phyloP scores from a whole-genome alignment of 805 yeast species.

The Cyberlindnera petersonii region DNA sequence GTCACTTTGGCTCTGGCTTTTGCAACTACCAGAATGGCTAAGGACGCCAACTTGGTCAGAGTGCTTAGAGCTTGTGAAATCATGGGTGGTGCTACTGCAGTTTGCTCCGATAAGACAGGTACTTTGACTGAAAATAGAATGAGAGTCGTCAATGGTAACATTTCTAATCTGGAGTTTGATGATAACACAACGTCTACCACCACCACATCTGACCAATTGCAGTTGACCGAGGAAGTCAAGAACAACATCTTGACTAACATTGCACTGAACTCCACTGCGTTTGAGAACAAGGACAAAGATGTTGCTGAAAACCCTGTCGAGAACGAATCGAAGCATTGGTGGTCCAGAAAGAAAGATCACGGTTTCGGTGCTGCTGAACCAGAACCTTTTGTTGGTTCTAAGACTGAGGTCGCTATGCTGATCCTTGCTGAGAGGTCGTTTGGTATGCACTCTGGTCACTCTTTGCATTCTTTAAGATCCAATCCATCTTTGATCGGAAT shows the following conservation, averaged over 20 bases:
- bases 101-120: conserved; percentile 97
- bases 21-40: conserved; percentile 97
- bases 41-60: conserved; percentile 93
- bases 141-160: conserved; percentile 78
- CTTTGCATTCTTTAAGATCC: conserved; percentile 44
- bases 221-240: conserved; percentile 10
- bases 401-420: conserved; percentile 89
- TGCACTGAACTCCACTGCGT: conserved; percentile 82
- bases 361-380: conserved; percentile 11
- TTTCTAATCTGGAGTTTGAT: conserved; percentile 58
- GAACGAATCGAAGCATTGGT: conserved; percentile 14
- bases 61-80: conserved; percentile 93
- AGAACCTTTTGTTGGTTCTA: conserved; percentile 82
- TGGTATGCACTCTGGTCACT: conserved; percentile 30
- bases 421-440: conserved; percentile 59
- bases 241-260: conserved; percentile 50
- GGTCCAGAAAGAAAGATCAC: conserved; percentile 14
- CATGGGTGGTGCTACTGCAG: conserved; percentile 97
- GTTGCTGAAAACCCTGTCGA: conserved; percentile 28
- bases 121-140: conserved; percentile 91
- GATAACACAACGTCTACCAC: conserved; percentile 33
- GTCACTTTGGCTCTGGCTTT: conserved; percentile 95
- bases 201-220: conserved; percentile 17
- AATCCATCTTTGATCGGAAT: conserved; percentile 30
- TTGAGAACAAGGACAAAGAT: conserved; percentile 51